Base-by-base conservation (phyloP, 2,329 filamentous ascomycete species). In the Cercospora sp. region DNA sequence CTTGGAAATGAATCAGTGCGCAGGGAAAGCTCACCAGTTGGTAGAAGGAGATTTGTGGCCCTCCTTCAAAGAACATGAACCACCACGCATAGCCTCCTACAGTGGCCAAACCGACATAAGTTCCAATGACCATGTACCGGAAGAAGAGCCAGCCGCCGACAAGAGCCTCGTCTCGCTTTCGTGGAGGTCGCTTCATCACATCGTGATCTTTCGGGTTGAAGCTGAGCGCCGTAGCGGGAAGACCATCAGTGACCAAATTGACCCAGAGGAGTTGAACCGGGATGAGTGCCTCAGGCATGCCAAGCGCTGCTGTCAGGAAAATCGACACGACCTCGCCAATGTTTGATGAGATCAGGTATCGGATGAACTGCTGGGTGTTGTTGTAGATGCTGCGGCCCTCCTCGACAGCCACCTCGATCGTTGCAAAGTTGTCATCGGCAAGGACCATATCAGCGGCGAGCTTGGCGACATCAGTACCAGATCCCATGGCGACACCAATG, bases 341-440 rank as follows among this genome's bases (percentile, higher is more conserved):
- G 84, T 99, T 99, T 72, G 94, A 98, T 8, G 94, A 98, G 80
- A 99, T 99, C 70, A 99, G 87, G 80, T 99, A 99, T 61, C 96
- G 92, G 82, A 99, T 99, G 82, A 99, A 99, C 80, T 99, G 95
- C 80, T 99, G 95, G 5, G 95, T 99, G 86, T 99, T 99, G 89
- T 95, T 98, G 87, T 97, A 99, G 82, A 99, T 99, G 71, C 94
- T 94, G 71, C 95, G 91, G 64, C 95, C 95, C 82, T 99, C 95
- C 80, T 99, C 95, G 71, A 99, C 94, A 61, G 95, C 95, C 66
- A 93, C 86, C 80, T 97, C 92, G 74, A 99, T 99, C 3, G 95
- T 99, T 70, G 95, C 95, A 80, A 99, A 99, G 85, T 99, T 99
- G 83, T 97, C 93, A 82, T 99, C 96, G 28, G 94, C 92, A 62